Conservation (phyloP, 352 stramenopile genomes). For the Saprolegnia parasitica region DNA sequence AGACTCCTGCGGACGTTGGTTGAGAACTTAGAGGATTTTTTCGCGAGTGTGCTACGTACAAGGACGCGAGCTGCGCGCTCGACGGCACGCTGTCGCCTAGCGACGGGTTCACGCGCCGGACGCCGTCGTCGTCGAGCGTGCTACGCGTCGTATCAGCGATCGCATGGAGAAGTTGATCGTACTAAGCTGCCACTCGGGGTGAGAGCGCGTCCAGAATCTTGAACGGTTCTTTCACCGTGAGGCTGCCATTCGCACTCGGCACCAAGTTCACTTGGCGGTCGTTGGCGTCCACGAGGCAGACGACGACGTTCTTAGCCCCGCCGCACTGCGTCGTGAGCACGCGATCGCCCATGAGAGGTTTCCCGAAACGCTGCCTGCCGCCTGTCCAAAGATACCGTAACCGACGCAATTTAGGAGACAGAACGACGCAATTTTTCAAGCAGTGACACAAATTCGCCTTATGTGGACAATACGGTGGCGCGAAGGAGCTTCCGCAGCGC, state of each 20-base stretch:
- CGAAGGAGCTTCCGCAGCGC: slow-evolving; percentile 7
- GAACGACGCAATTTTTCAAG: slow-evolving; percentile 2
- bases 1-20: background rate
- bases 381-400: background rate
- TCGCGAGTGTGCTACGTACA: background rate
- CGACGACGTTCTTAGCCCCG: background rate
- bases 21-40: background rate
- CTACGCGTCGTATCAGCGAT: background rate
- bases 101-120: background rate
- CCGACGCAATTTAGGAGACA: background rate
- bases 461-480: background rate
- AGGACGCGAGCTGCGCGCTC: background rate
- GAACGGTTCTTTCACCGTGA: background rate
- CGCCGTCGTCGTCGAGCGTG: background rate
- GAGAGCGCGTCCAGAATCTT: background rate
- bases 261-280: background rate
- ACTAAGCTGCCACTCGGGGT: background rate
- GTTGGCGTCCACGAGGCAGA: background rate
- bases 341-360: background rate
- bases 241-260: background rate
- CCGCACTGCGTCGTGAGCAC: background rate
- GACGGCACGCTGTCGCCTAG: background rate
- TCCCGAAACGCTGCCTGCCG: slow-evolving; percentile 4
- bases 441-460: background rate
- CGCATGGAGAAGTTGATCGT: background rate